Evolutionary conservation across 805 yeast genomes (phyloP), one percentile per base, ranked within the genome.

Genomic region (Candida michaelii): DNA sequence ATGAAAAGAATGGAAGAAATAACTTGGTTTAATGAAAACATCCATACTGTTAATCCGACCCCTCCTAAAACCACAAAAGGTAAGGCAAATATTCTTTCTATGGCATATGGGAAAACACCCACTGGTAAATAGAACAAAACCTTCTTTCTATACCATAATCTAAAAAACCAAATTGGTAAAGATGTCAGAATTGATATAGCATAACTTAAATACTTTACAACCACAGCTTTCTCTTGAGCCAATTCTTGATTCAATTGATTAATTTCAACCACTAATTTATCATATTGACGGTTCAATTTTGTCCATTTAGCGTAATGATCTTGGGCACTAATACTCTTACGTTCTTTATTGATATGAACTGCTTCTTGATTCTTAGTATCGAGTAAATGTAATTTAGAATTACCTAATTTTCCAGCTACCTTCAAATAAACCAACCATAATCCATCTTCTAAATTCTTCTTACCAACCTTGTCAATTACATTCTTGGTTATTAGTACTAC

Each of bases 301-400:
- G 97, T 95, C 98, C 98, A 93, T 55, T 79, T 83, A 21, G 97
- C 97, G 61, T 91, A 93, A 55, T 93, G 82, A 59, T 93, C 97
- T 62, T 91, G 97, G 1, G 97, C 91, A 42, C 88, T 79, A 8
- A 89, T 77, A 2, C 71, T 48, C 23, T 78, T 69, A 47, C 89
- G 76, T 52, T 82, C 79, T 11, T 66, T 69, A 50, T 76, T 70
- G 16, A 80, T 56, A 14, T 65, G 60, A 12, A 61, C 58, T 38
- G 82, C 76, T 48, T 84, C 76, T 7, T 56, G 51, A 41, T 73
- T 68, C 40, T 59, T 63, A 4, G 23, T 37, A 3, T 55, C 47
- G 23, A 65, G 51, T 24, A 51, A 46, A 4, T 36, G 48, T 30
- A 67, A 55, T 40, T 56, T 50, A 11, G 59, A 50, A 44, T 70